phyloP scores from a whole-genome alignment of 768 basidiomycete genomes.

The Psilocybe cyanescens region DNA sequence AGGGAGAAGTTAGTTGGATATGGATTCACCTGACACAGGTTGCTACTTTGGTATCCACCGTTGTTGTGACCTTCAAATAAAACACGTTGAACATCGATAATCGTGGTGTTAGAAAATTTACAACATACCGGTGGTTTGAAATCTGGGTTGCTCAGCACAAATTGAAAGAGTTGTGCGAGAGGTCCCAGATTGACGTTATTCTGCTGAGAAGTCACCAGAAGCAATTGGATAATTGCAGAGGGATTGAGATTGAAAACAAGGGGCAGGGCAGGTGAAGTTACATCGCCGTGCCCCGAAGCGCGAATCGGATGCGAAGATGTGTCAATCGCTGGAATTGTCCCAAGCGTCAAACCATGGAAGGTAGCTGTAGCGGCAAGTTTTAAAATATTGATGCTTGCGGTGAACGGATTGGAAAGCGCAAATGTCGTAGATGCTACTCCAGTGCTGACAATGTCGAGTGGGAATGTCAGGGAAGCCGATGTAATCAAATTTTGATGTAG shows the following conservation, averaged over 20 bases:
- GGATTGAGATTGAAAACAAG: slow-evolving; percentile 70
- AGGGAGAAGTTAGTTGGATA: neutral
- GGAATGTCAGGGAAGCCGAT: slow-evolving; percentile 60
- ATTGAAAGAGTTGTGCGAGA: slow-evolving; percentile 55
- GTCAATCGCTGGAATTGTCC: slow-evolving; percentile 60
- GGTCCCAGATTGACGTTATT: slow-evolving; percentile 67
- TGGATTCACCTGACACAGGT: slow-evolving; percentile 58
- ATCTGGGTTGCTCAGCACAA: slow-evolving; percentile 52
- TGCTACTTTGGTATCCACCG: slow-evolving; percentile 53
- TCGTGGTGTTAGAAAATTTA: neutral
- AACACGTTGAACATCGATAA: neutral
- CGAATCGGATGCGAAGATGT: slow-evolving; percentile 59
- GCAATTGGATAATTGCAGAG: slow-evolving; percentile 58
- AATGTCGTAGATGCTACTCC: slow-evolving; percentile 64
- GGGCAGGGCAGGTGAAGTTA: slow-evolving; percentile 60
- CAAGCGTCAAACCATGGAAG: slow-evolving; percentile 58
- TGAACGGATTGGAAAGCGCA: slow-evolving; percentile 69
- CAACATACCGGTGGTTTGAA: slow-evolving; percentile 53
- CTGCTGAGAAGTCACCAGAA: slow-evolving; percentile 51
- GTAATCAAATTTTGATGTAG: slow-evolving; percentile 64
- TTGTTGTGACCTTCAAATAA: slow-evolving; percentile 49
- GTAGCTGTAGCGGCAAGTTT: slow-evolving; percentile 55
- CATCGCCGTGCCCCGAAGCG: slow-evolving; percentile 58
- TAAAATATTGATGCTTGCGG: slow-evolving; percentile 70
- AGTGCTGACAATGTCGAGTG: slow-evolving; percentile 61